Base-by-base conservation (phyloP, 2,329 filamentous ascomycete genomes). In the Aureobasidium sp. region DNA sequence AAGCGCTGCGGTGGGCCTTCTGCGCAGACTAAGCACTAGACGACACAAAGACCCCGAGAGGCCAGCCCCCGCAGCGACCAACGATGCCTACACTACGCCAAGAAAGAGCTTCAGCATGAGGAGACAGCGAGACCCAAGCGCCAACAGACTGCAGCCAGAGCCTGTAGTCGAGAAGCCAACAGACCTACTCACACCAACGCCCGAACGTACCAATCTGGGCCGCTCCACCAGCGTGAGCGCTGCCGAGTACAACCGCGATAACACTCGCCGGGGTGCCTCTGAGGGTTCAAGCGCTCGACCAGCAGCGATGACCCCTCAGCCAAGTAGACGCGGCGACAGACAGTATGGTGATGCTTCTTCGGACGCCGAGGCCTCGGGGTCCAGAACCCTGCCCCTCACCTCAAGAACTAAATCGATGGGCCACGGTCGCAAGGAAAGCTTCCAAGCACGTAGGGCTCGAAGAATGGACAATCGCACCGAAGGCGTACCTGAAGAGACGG, bases 191-290 rank as follows among this genome's bases (percentile, higher is more conserved):
- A 88, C 87, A 63, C 89, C 91, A 0, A 82, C 83, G 48, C 82
- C 82, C 59, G 85, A 83, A 60, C 67, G 77, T 52, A 88, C 88
- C 67, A 86, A 85, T 11, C 78, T 97, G 19, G 90, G 90, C 39
- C 84, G 93, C 65, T 96, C 91, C 7, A 91, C 93, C 9, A 97
- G 92, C 70, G 92, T 97, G 60, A 96, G 92, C 70, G 94, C 90
- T 1, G 90, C 88, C 31, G 91, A 96, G 44, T 12, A 54, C 15
- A 54, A n/a, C n/a, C 60, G 60, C 31, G 31, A 44, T 24, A 39
- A 22, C 53, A 78, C 79, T 53, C 78, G 82, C 63, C 76, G 83
- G 66, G 81, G 78, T 49, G 79, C 78, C 42, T 78, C 79, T 2
- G 84, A 86, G 61, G 76, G 77, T 31, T 81, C 78, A 67, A 74